Percentiles rank a stretch among this genome's conserved stretches.
Conservation (phyloP, 306 rosid species). For the Dalbergia cochinchinensis region DNA sequence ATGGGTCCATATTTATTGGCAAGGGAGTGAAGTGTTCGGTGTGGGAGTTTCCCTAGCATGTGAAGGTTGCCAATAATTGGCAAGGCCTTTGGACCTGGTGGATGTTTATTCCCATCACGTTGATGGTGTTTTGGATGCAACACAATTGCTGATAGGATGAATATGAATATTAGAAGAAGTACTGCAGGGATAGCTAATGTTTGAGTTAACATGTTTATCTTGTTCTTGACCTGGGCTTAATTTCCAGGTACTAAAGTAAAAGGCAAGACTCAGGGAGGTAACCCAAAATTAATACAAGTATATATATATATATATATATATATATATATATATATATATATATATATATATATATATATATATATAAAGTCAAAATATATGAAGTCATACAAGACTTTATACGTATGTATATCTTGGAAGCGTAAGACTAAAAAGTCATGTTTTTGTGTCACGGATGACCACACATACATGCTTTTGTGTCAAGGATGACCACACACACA, state of each 20-base stretch:
- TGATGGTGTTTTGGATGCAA: constrained; percentile 25
- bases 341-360: too few species aligned
- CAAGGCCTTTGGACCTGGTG: constrained; percentile 58
- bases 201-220: constrained; percentile 29
- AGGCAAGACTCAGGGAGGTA: neutral
- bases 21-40: constrained; percentile 51
- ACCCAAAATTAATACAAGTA: too few species aligned
- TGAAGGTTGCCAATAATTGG: constrained; percentile 62
- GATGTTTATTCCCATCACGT: constrained; percentile 24
- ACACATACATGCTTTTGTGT: too few species aligned
- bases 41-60: constrained; percentile 56
- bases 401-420: too few species aligned
- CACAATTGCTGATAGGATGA: neutral
- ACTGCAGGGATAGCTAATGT: constrained; percentile 17
- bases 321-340: too few species aligned
- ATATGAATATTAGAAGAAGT: constrained; percentile 34
- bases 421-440: too few species aligned
- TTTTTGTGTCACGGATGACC: too few species aligned
- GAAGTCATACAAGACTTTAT: too few species aligned
- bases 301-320: too few species aligned
- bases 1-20: constrained; percentile 58
- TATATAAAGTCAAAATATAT: too few species aligned
- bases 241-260: neutral
- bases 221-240: neutral
- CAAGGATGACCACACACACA: too few species aligned